These are phyloP conservation scores for Cutaneotrichosporon dermatis DNA, from an alignment of 1,284 basidiomycete genomes.

Conservation along the genomic window DNA sequence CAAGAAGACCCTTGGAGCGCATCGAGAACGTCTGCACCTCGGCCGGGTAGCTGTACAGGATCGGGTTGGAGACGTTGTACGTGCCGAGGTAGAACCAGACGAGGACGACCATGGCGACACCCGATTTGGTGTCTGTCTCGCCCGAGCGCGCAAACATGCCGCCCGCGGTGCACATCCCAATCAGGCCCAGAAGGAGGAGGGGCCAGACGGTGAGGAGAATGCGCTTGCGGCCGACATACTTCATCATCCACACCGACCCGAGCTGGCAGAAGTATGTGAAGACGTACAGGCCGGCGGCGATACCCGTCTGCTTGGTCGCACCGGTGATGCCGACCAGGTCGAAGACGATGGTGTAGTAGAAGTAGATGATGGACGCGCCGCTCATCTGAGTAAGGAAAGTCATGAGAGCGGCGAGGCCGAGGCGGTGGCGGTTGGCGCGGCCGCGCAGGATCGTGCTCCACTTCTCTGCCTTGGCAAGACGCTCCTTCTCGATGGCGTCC, in stretches of 20 bases:
- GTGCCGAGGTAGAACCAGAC: slow-evolving; percentile 49
- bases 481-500: slow-evolving; percentile 67
- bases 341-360: slow-evolving; percentile 47
- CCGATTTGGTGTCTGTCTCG: slow-evolving; percentile 28
- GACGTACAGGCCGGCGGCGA: slow-evolving; percentile 46
- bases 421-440: slow-evolving; percentile 37
- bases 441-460: slow-evolving; percentile 42
- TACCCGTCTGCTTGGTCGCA: slow-evolving; percentile 47
- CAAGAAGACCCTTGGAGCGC: slow-evolving; percentile 47
- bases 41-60: slow-evolving; percentile 46
- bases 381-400: slow-evolving; percentile 38
- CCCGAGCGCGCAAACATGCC: slow-evolving; percentile 36
- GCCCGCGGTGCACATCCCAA: slow-evolving; percentile 41
- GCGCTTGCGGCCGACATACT: slow-evolving; percentile 38
- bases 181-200: slow-evolving; percentile 34
- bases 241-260: slow-evolving; percentile 35
- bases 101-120: slow-evolving; percentile 42
- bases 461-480: slow-evolving; percentile 41
- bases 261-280: slow-evolving; percentile 48
- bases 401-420: slow-evolving; percentile 46
- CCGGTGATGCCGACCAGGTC: slow-evolving; percentile 46
- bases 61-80: slow-evolving; percentile 46
- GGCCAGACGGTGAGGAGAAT: slow-evolving; percentile 48
- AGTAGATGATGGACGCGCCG: slow-evolving; percentile 47
- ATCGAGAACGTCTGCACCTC: slow-evolving; percentile 49